phyloP scores from a whole-genome alignment of 140 eudicot species.

The Oenanthe javanica region DNA sequence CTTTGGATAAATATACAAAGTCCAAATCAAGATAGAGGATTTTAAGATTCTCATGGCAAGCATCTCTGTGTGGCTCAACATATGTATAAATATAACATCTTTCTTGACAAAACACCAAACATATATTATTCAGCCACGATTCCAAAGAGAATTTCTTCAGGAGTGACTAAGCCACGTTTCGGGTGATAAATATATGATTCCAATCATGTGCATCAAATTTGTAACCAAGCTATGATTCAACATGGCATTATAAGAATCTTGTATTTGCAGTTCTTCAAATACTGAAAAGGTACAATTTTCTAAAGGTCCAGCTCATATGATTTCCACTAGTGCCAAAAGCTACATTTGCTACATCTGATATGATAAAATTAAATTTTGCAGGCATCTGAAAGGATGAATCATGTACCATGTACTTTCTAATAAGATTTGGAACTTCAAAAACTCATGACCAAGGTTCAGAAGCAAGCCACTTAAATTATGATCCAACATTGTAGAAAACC shows the following conservation, averaged over 20 bases:
- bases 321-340: not conserved
- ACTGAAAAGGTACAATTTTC: not conserved
- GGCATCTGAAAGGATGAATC: not conserved
- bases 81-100: too few relatives aligned
- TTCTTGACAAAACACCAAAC: too few relatives aligned
- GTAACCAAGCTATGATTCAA: not conserved
- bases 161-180: not conserved
- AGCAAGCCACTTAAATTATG: not conserved
- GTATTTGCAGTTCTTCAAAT: not conserved
- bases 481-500: conserved; percentile 54
- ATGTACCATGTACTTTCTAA: not conserved
- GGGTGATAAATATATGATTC: conserved; percentile 3
- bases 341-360: not conserved
- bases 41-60: not conserved
- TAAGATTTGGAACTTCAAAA: not conserved
- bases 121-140: not conserved
- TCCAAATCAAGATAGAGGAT: not conserved
- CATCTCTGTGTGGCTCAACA: not conserved
- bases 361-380: not conserved
- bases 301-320: not conserved
- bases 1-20: not conserved
- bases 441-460: not conserved
- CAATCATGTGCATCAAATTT: not conserved
- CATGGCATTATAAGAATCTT: not conserved
- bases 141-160: not conserved